phyloP scores from a whole-genome alignment of 176 grass and related monocot genomes.

The Juncus inflexus region DNA sequence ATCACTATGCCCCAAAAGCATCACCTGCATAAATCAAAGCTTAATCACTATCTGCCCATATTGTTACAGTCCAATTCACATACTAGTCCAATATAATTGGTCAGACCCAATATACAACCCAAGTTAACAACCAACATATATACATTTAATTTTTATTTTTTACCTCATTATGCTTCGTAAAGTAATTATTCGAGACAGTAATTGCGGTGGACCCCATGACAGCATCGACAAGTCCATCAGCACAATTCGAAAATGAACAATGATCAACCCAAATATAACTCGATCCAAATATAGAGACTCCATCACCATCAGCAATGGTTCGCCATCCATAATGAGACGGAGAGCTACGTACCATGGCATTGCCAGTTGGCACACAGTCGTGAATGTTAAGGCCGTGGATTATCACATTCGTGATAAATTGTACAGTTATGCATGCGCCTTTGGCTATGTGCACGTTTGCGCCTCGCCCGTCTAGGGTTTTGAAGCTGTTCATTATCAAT shows the following conservation, averaged over 20 bases:
- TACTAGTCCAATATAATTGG: neutral
- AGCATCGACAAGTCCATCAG: conserved; percentile 33
- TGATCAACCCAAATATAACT: conserved; percentile 37
- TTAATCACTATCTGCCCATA: too few relatives aligned
- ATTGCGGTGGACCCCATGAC: conserved; percentile 36
- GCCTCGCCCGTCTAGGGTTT: conserved; percentile 32
- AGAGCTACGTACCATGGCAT: conserved; percentile 34
- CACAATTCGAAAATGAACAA: conserved; percentile 32
- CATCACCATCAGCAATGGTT: conserved; percentile 30
- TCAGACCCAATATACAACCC: neutral
- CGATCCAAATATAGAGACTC: conserved; percentile 29
- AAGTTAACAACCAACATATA: neutral
- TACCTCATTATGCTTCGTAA: conserved; percentile 31
- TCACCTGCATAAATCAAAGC: conserved; percentile 38
- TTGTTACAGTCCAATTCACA: neutral
- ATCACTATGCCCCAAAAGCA: conserved; percentile 43
- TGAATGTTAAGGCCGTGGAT: conserved; percentile 36
- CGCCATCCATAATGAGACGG: conserved; percentile 32
- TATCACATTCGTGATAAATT: conserved; percentile 32
- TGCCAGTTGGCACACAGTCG: conserved; percentile 27
- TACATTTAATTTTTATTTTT: neutral
- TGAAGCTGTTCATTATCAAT: conserved; percentile 38
- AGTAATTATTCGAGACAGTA: conserved; percentile 34
- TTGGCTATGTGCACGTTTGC: conserved; percentile 37
- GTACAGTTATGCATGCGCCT: conserved; percentile 30